These are phyloP conservation scores for Theileria parva DNA, from an alignment of 169 alveolate genomes.

Conservation along the genomic window DNA sequence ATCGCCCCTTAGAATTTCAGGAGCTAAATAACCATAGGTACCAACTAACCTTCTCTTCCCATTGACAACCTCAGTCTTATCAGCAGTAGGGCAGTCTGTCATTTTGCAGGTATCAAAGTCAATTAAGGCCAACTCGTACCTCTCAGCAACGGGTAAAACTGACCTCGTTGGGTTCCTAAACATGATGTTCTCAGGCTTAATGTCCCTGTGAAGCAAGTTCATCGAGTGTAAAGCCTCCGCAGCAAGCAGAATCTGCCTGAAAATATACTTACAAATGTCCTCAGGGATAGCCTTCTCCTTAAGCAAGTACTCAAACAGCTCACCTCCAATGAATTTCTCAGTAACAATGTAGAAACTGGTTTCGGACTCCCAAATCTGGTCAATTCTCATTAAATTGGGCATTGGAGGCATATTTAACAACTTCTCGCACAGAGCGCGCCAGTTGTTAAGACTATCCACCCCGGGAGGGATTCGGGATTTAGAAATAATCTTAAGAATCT, in stretches of 20 bases:
- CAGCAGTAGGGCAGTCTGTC: slow-evolving; percentile 69
- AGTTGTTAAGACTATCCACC: slow-evolving; percentile 67
- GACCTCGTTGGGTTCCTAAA: slow-evolving; percentile 74
- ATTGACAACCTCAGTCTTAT: slow-evolving; percentile 59
- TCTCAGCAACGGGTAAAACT: slow-evolving; percentile 67
- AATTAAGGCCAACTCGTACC: slow-evolving; percentile 75
- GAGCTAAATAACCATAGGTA: slow-evolving; percentile 83
- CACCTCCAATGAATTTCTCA: slow-evolving; percentile 88
- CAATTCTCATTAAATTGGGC: slow-evolving; percentile 80
- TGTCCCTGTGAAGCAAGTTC: slow-evolving; percentile 81
- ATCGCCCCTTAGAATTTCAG: slow-evolving; percentile 82
- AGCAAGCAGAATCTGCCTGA: slow-evolving; percentile 83
- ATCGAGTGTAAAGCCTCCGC: slow-evolving; percentile 80
- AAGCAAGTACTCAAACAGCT: slow-evolving; percentile 83
- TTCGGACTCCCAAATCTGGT: slow-evolving; percentile 84
- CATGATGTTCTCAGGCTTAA: slow-evolving; percentile 84
- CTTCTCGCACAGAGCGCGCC: slow-evolving; percentile 84
- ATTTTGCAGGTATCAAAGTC: slow-evolving; percentile 83
- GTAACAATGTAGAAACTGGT: slow-evolving; percentile 79
- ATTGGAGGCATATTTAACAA: slow-evolving; percentile 77
- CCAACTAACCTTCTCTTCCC: slow-evolving; percentile 82
- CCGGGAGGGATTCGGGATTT: slow-evolving; percentile 72
- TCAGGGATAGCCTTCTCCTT: slow-evolving; percentile 86
- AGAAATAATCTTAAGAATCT: slow-evolving; percentile 73
- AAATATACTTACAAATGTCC: slow-evolving; percentile 84